Base-by-base conservation (phyloP, 2,329 filamentous ascomycete genomes). In the Aspergillus oerlinghausenensis region DNA sequence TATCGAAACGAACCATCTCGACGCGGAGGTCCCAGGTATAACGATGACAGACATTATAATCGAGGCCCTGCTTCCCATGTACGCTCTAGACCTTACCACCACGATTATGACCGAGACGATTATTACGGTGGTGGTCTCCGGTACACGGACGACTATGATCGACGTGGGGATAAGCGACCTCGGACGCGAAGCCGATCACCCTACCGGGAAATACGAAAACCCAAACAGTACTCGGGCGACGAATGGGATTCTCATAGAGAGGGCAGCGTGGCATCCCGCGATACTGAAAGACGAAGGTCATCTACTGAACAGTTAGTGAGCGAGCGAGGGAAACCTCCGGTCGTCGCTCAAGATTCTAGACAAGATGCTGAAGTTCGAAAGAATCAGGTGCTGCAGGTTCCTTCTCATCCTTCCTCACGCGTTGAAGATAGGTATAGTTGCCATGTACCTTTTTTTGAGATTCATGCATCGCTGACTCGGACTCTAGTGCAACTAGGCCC, bases 331-430 rank as follows among this genome's bases (percentile, higher is more conserved):
- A 78, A 80, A 73, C 78, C 80, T 78, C 79, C 78, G 78, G 78
- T 82, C 76, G 79, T 76, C 78, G 81, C 80, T 81, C 81, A 76
- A 77, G 73, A 77, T 77, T 75, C 77, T 74, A 86, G 78, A 82
- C 72, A 81, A 77, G 79, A 87, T 80, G 80, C 85, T 88, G 88
- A 90, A 86, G 79, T 76, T 82, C 78, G 77, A 75, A 79, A 84
- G 83, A 82, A 81, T 77, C 79, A 79, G 79, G 79, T 81, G 73
- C 75, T 77, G 67, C 74, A 78, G 73, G 75, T 74, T 77, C 75
- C 76, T 72, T 70, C 68, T 61, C 62, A 63, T 64, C 70, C 72
- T 65, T 63, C 60, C 55, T 57, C 68, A 57, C 63, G 61, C 64
- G 60, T 65, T 51, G 66, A 69, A 64, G 73, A 73, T 67, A 74